Percentiles rank a stretch among this genome's conserved stretches.
Evolutionary conservation across 139 green algal species (phyloP).

Genomic region (Dunaliella sp.): DNA sequence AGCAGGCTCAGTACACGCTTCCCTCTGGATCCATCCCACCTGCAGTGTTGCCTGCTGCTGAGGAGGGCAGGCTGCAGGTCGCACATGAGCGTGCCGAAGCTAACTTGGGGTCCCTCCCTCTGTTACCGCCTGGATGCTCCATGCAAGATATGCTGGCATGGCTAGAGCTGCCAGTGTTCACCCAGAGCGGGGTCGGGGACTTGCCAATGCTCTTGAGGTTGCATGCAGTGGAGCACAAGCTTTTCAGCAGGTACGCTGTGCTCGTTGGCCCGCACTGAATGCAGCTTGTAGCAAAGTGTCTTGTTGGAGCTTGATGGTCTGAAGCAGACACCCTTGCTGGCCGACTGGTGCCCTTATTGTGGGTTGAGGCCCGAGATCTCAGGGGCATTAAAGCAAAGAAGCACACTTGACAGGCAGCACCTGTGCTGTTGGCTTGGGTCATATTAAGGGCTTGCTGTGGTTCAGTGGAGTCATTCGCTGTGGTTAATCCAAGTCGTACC

Average conservation of each 20-base stretch:
- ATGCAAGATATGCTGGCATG: background rate
- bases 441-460: too few relatives aligned
- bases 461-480: too few relatives aligned
- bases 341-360: too few relatives aligned
- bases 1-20: background rate
- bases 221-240: constrained; percentile 31
- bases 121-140: background rate
- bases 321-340: too few relatives aligned
- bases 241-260: constrained; percentile 28
- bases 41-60: background rate
- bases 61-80: background rate
- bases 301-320: too few relatives aligned
- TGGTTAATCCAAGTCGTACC: too few relatives aligned
- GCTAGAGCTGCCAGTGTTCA: constrained; percentile 1
- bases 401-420: too few relatives aligned
- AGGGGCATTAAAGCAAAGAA: too few relatives aligned
- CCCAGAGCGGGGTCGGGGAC: background rate
- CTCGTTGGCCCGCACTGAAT: too few relatives aligned
- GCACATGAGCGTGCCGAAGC: background rate
- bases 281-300: too few relatives aligned
- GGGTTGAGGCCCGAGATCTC: too few relatives aligned
- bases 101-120: constrained; percentile 4
- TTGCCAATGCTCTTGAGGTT: constrained; percentile 1
- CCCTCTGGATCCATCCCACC: constrained; percentile 5
- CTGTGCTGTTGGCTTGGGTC: too few relatives aligned